Base-by-base conservation (phyloP, 306 rosid species). In the Lathyrus sativus region DNA sequence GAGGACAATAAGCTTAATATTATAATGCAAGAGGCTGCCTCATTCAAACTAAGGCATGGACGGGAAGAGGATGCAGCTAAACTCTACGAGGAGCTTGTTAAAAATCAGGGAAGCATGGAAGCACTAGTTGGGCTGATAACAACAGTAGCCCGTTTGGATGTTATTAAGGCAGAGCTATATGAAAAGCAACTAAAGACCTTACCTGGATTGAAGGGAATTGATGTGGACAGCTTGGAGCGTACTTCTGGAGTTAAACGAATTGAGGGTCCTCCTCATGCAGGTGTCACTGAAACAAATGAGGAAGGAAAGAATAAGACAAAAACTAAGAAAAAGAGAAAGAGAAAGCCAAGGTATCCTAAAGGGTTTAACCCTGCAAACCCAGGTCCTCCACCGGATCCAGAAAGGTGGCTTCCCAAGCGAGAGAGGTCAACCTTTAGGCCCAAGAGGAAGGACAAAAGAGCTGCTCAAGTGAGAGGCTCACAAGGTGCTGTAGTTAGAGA, bases 341-440 rank as follows among this genome's bases (percentile, higher is more conserved):
- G 99, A 85, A 95, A 95, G 88, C 97, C 96, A 50, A 88, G 74
- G 82, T 95, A 95, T 79, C 99, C 97, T 38, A 95, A 88, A 82
- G 97, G 99, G 73, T 95, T 84, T 75, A 96, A 95, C 76, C 97
- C 96, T 6, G 91, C 88, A 11, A 95, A 90, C 72, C 97, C 97
- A 35, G 99, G 99, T 71, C 96, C 99, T 55, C 92, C 92, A 26
- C 99, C 97, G 3, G 99, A 95, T 76, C 99, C 99, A 11, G 97
- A 90, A 74, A 85, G 99, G 74, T 95, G 99, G 99, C 99, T 95
- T 76, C 99, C 99, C 9, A 95, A 74, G 88, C 84, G 97, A 73
- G 97, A 95, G 71, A 88, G 99, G 65, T 95, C 99, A 12, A 88
- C 91, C 55, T 95, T 72, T 67, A 88, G 97, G 82, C 99, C 99